Base-by-base conservation (phyloP, 805 yeast species). In the Candida hungchunana region DNA sequence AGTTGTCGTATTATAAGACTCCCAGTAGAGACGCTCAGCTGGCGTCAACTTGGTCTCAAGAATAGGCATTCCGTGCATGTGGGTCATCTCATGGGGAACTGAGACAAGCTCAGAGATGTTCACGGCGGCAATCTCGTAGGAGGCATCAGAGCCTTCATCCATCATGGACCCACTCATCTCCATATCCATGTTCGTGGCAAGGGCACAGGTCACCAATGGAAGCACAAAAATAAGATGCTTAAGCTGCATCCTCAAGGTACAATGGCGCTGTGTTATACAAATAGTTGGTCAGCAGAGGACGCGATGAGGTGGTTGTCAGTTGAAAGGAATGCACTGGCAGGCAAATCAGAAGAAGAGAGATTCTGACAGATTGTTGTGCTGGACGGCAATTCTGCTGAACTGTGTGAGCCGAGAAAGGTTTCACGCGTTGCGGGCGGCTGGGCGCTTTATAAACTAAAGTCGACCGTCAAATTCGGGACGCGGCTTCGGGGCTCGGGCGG, bases 1-100 rank as follows among this genome's bases (percentile, higher is more conserved):
- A 4, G 86, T 79, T 2, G 90, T 81, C 11, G 94, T 77, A 52
- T 83, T 77, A 60, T 88, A 89, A 18, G 60, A 55, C 32, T 77
- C 78, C 97, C 97, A 89, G 59, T 72, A 89, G 18, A 69, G 55
- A 37, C 77, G 64, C 58, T 88, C 96, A 29, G 77, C 82, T 1
- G 89, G 81, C 13, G 78, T 69, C 32, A 89, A 67, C 14, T 74
- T 52, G 2, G 83, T 81, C 40, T 71, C 55, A 30, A 88, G 65
- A 28, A 89, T 84, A 1, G 95, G 89, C 45, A 74, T 51, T 0
- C 95, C 95, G 52, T 86, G 95, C 32, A 59, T 55, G 51, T 76
- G 69, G 21, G 47, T 54, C 5, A 45, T 50, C 36, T 67, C 73
- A 51, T 75, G 77, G 0, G 80, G 61, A n/a, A 63, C 58, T 1